Percentiles rank a stretch among this genome's conserved stretches.
phyloP scores from a whole-genome alignment of 1,284 basidiomycete species.

The Coniferiporia sulphurascens region DNA sequence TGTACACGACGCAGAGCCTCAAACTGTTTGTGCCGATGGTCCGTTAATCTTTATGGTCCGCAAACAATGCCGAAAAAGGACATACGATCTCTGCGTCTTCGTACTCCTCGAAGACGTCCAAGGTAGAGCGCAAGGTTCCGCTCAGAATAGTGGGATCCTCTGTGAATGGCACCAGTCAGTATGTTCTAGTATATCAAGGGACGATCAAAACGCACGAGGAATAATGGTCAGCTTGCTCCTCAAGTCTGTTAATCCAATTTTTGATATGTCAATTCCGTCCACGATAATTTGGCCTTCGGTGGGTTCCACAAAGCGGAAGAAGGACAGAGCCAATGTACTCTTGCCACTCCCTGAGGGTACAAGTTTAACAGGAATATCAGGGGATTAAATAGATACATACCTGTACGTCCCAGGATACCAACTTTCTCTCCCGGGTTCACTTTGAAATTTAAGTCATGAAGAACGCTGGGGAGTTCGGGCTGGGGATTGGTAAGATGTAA shows the following conservation, averaged over 20 bases:
- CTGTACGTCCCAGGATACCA: constrained; percentile 88
- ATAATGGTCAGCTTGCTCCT: constrained; percentile 87
- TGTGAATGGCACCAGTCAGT: constrained; percentile 29
- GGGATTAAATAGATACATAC: constrained; percentile 31
- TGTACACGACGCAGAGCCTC: constrained; percentile 87
- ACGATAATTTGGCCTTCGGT: constrained; percentile 78
- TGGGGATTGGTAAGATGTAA: constrained; percentile 30
- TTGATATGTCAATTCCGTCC: constrained; percentile 84
- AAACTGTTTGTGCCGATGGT: constrained; percentile 43
- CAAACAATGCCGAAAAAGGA: constrained; percentile 11
- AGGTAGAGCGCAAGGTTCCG: constrained; percentile 78
- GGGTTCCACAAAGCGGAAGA: constrained; percentile 95
- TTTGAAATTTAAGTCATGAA: constrained; percentile 79
- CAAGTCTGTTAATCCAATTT: constrained; percentile 85
- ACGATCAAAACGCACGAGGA: constrained; percentile 55
- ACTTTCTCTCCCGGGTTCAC: constrained; percentile 77
- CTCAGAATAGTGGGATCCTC: constrained; percentile 90
- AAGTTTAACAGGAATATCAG: neutral
- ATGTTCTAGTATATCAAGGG: neutral
- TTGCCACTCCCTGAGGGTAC: constrained; percentile 46
- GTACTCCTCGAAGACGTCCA: constrained; percentile 92
- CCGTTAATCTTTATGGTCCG: constrained; percentile 36
- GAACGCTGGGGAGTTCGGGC: constrained; percentile 81
- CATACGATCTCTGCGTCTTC: constrained; percentile 79
- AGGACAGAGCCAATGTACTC: constrained; percentile 85